These are phyloP conservation scores for Starmera pachycereana DNA, from an alignment of 805 yeast species.

Conservation along the genomic window DNA sequence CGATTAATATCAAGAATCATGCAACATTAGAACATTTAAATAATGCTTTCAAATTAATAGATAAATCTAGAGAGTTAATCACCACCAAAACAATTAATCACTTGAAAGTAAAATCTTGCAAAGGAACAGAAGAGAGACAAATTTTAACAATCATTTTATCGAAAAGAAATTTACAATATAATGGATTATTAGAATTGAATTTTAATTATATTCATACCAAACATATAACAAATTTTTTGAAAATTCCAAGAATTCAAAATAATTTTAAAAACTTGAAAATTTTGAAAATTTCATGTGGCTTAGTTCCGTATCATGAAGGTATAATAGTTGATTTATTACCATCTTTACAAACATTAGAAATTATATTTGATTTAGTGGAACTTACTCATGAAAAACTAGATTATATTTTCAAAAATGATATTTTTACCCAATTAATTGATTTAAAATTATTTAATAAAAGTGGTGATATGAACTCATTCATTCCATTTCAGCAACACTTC, in stretches of 20 bases:
- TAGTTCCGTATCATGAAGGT: conserved; percentile 12
- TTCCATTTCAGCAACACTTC: background rate
- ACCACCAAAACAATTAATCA: conserved; percentile 2
- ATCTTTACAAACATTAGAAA: conserved; percentile 4
- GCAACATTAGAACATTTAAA: conserved; percentile 7
- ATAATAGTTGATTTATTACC: conserved; percentile 7
- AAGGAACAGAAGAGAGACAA: conserved; percentile 13
- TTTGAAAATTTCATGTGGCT: conserved; percentile 10
- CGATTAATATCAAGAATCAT: conserved; percentile 6
- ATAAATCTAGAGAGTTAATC: conserved; percentile 4
- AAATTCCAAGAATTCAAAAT: background rate
- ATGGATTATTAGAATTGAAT: conserved; percentile 6
- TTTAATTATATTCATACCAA: conserved; percentile 10
- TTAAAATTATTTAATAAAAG: too few relatives aligned
- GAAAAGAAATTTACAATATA: conserved; percentile 1
- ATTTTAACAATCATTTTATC: conserved; percentile 5
- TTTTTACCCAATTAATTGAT: background rate
- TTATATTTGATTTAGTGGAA: conserved; percentile 6
- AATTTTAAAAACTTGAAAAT: conserved; percentile 1
- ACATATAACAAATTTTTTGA: conserved; percentile 5
- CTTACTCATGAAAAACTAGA: background rate
- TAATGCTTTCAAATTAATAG: conserved; percentile 8
- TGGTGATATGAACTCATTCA: conserved; percentile 8
- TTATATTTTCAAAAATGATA: background rate
- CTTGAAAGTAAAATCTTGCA: conserved; percentile 7